phyloP scores from a whole-genome alignment of 495 filamentous ascomycete species.

The Cenococcum geophilum region DNA sequence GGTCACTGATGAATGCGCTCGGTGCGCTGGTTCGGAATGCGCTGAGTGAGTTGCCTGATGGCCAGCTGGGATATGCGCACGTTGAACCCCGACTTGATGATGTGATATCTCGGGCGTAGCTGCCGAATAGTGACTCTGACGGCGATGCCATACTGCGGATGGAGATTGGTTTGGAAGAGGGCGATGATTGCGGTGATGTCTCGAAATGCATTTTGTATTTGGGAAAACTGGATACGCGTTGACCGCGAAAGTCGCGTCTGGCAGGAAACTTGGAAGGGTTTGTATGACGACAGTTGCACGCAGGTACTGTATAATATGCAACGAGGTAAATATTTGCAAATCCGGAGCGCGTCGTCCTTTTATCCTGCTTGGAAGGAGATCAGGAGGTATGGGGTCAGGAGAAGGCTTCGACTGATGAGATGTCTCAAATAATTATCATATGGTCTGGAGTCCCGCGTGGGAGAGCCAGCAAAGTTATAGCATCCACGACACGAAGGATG shows the following conservation, averaged over 20 bases:
- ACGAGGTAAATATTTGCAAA: neutral
- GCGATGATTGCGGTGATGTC: slow-evolving; percentile 25
- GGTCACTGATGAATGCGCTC: slow-evolving; percentile 39
- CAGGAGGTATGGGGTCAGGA: slow-evolving; percentile 13
- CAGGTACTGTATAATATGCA: neutral
- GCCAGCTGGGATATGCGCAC: slow-evolving; percentile 35
- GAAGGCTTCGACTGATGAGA: neutral
- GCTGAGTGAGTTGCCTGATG: slow-evolving; percentile 29
- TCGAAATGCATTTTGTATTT: slow-evolving; percentile 31
- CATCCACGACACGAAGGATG: slow-evolving; percentile 3
- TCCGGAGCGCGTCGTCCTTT: neutral
- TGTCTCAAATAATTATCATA: slow-evolving; percentile 26
- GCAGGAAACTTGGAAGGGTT: neutral
- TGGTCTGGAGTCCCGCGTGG: slow-evolving; percentile 12
- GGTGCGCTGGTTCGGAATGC: slow-evolving; percentile 24
- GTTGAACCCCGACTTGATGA: slow-evolving; percentile 19
- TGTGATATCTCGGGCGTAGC: slow-evolving; percentile 13
- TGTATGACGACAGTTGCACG: slow-evolving; percentile 3
- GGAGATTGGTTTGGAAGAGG: slow-evolving; percentile 30
- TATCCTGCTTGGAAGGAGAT: neutral
- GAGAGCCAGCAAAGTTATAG: slow-evolving; percentile 12
- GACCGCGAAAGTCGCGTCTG: neutral
- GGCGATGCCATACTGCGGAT: slow-evolving; percentile 25
- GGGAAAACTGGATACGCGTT: slow-evolving; percentile 4
- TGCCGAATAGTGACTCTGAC: slow-evolving; percentile 22